These are phyloP conservation scores for Candida koratica DNA, from an alignment of 805 yeast genomes.

Conservation along the genomic window DNA sequence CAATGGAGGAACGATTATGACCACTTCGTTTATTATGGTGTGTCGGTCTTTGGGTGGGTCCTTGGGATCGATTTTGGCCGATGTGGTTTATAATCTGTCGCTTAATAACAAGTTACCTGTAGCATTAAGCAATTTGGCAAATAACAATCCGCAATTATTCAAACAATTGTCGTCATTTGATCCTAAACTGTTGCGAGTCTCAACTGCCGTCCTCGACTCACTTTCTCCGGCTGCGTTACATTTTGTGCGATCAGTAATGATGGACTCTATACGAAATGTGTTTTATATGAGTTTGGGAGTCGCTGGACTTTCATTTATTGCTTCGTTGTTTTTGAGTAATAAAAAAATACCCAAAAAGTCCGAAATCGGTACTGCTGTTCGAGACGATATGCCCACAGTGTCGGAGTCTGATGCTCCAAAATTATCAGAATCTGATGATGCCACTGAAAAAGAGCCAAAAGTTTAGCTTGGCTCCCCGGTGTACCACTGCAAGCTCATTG, in stretches of 20 bases:
- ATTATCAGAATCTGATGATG: not conserved
- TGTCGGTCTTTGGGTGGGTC: slow-evolving; percentile 46
- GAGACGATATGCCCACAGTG: too few relatives aligned
- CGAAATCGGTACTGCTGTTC: too few relatives aligned
- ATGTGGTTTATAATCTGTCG: slow-evolving; percentile 10
- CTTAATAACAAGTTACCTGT: slow-evolving; percentile 9
- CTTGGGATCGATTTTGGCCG: slow-evolving; percentile 28
- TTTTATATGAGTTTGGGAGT: slow-evolving; percentile 41
- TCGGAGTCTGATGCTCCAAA: too few relatives aligned
- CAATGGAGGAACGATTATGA: slow-evolving; percentile 47
- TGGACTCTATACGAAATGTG: slow-evolving; percentile 37
- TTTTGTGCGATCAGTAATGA: slow-evolving; percentile 25
- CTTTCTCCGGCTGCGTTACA: slow-evolving; percentile 21
- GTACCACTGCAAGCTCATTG: too few relatives aligned
- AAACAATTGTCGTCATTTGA: slow-evolving; percentile 9
- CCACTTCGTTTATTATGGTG: slow-evolving; percentile 44
- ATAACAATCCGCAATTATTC: slow-evolving; percentile 8
- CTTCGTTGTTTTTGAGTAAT: slow-evolving; percentile 34
- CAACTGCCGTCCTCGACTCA: slow-evolving; percentile 5
- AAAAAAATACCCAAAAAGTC: slow-evolving; percentile 21
- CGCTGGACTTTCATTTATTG: slow-evolving; percentile 26
- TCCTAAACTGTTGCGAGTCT: slow-evolving; percentile 4
- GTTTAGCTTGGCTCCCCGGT: too few relatives aligned
- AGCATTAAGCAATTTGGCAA: slow-evolving; percentile 11
- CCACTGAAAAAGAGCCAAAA: too few relatives aligned